Evolutionary conservation across 2,329 filamentous ascomycete species (phyloP), one percentile per base, ranked within the genome.

Genomic region (Talaromyces marneffei): DNA sequence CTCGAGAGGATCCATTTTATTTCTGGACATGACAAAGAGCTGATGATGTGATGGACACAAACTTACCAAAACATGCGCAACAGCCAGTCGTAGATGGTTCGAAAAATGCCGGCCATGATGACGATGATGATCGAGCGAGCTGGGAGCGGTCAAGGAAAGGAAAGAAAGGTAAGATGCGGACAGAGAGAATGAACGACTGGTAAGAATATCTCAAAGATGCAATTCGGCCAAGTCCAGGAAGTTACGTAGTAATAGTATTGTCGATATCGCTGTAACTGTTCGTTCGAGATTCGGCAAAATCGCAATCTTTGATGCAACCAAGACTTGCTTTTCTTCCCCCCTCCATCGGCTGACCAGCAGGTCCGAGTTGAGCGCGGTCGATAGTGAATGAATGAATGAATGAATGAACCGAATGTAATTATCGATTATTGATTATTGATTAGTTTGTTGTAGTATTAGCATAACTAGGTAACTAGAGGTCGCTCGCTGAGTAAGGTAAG

Each of bases 31-130:
- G 12, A 5, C 14, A 14, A 12, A 40, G 35, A 37, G 33, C 52
- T 39, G 52, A 18, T 39, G 35, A 37, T 8, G 40, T 52, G 39
- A 29, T 25, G 29, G 53, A 33, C 16, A 54, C 23, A 52, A 70
- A 80, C 85, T 76, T 81, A 97, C 93, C 94, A 99, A 80, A 99
- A 97, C 72, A 94, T 90, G 82, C 93, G 88, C 80, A 99, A 81
- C 76, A 97, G 83, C 93, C 93, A 97, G 85, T 97, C 94, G 83
- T 97, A 97, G 77, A 99, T 88, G 79, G 87, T 89, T 74, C 89
- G 90, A 78, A 99, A 96, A 75, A 99, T 81, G 70, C 91, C 90
- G 71, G 91, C 90, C 92, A 97, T 97, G 78, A 67, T 82, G 74
- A 67, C 9, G 10, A 44, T 25, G 18, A 6, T 16, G 16, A 25